Conservation (phyloP, 2,329 filamentous ascomycete genomes). For the Pseudopyricularia javanii region DNA sequence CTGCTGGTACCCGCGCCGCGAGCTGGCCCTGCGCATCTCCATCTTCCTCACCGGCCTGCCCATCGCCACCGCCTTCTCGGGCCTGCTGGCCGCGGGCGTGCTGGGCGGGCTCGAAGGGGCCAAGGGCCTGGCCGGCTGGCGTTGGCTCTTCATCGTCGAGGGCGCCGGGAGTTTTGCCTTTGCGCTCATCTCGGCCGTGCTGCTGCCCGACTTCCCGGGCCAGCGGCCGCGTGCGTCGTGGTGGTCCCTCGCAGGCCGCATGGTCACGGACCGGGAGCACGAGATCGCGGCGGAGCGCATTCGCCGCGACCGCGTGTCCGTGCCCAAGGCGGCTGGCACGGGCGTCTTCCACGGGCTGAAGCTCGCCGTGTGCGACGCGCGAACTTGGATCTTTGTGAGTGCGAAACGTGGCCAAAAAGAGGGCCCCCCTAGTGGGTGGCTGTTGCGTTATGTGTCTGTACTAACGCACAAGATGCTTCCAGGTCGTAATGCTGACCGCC, state of each 20-base stretch:
- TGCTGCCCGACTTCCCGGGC: constrained; percentile 1
- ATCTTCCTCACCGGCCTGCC: constrained; percentile 21
- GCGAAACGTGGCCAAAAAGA: not conserved
- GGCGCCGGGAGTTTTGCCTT: constrained; percentile 28
- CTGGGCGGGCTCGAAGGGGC: constrained; percentile 32
- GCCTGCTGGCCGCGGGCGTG: constrained; percentile 30
- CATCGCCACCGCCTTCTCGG: constrained; percentile 33
- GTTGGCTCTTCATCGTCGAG: constrained; percentile 38
- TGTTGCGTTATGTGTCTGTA: no score
- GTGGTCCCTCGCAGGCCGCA: not conserved
- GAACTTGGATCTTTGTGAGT: constrained; percentile 13
- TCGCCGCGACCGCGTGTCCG: not conserved
- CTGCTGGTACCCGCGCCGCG: constrained; percentile 25
- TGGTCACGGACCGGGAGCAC: not conserved
- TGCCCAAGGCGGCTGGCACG: not conserved
- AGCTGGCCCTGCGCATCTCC: constrained; percentile 22
- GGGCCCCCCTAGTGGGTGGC: no score
- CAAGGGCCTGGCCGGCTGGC: constrained; percentile 35
- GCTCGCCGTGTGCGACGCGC: constrained; percentile 10
- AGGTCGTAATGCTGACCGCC: constrained; percentile 7
- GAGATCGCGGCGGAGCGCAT: not conserved
- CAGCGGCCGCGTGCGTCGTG: not conserved
- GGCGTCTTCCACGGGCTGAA: constrained; percentile 8
- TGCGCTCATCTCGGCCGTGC: not conserved
- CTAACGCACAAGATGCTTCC: not conserved